Evolutionary conservation across 1,284 basidiomycete species (phyloP), one percentile per base, ranked within the genome.

Genomic region (Vanrija humicola): DNA sequence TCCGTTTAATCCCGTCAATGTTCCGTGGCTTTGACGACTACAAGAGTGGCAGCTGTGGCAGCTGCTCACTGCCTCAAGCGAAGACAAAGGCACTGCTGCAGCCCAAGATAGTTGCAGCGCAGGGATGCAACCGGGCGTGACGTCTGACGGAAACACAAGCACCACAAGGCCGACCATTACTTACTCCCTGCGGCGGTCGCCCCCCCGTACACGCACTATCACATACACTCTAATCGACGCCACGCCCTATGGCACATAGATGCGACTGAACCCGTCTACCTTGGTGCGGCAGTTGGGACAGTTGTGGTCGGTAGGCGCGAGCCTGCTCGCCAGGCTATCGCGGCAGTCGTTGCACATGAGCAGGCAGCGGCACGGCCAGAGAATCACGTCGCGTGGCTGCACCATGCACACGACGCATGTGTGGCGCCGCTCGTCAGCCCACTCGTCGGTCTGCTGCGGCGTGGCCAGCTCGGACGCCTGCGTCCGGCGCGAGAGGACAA

Each of bases 351-450:
- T 66, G 59, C 73, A 75, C 52, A 75, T 51, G 9, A 73, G 70
- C 44, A 75, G 54, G 56, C 74, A 75, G 46, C 62, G 59, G 58
- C 75, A 77, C 15, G 75, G 75, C 70, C 72, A 75, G 8, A 75
- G 58, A 25, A 77, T 70, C 7, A 72, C 69, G 63, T 74, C 68
- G 44, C 75, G 65, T 54, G 65, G 60, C 42, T 72, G 66, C n/a
- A 65, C 58, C 61, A 69, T 70, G 63, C 75, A 77, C 9, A 76
- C 67, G 18, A 75, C 70, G 58, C 75, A 77, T 16, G 62, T 49
- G 44, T 64, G 61, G 16, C 64, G 61, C 18, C 67, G 54, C 48
- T 72, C 74, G n/a, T 72, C 72, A 38, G 74, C 74, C 54, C 68
- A 70, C 40, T 69, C 69, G 51, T 72, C 67, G 4, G 49, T 42